A percentile compares a stretch with the other conserved stretches of the same genome.
Conservation (phyloP, 2,329 filamentous ascomycete species). For the Hymenoscyphus fraxineus region DNA sequence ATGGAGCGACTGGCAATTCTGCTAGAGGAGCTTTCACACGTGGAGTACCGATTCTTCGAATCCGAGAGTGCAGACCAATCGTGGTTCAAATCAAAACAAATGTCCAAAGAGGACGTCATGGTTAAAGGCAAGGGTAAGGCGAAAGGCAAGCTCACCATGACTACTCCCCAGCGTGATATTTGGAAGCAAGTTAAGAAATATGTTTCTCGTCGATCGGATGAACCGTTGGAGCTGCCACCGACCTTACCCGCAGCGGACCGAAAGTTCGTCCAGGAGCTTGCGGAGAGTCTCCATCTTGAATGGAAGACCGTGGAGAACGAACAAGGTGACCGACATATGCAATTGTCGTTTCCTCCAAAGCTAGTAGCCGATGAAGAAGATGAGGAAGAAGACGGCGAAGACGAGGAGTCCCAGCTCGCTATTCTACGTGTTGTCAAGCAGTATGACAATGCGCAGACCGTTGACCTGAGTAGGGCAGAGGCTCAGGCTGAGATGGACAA, state of each 20-base stretch:
- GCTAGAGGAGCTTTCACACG: conserved; percentile 78
- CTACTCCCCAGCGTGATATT: conserved; percentile 73
- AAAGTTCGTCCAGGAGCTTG: conserved; percentile 87
- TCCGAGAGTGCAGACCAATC: conserved; percentile 80
- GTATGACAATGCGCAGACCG: conserved; percentile 84
- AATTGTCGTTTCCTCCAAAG: conserved; percentile 53
- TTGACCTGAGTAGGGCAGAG: conserved; percentile 76
- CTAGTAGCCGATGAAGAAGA: conserved; percentile 50
- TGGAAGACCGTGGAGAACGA: conserved; percentile 64
- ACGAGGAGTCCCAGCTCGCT: conserved; percentile 80
- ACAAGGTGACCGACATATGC: conserved; percentile 62
- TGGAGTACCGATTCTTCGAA: conserved; percentile 92
- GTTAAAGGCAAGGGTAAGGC: conserved; percentile 51
- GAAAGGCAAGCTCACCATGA: conserved; percentile 71
- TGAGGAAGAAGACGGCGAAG: conserved; percentile 68
- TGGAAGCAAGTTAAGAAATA: conserved; percentile 82
- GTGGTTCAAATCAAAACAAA: conserved; percentile 87
- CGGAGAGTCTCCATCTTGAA: conserved; percentile 61
- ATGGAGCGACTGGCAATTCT: conserved; percentile 73
- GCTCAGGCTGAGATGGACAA: conserved; percentile 74
- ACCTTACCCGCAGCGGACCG: conserved; percentile 77
- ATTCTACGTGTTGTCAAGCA: conserved; percentile 80
- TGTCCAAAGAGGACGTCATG: conserved; percentile 65
- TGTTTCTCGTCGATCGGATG: conserved; percentile 63
- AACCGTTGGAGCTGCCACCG: conserved; percentile 70